These are phyloP conservation scores for Raffaelea albimanens DNA, from an alignment of 2,329 filamentous ascomycete species.

Conservation along the genomic window DNA sequence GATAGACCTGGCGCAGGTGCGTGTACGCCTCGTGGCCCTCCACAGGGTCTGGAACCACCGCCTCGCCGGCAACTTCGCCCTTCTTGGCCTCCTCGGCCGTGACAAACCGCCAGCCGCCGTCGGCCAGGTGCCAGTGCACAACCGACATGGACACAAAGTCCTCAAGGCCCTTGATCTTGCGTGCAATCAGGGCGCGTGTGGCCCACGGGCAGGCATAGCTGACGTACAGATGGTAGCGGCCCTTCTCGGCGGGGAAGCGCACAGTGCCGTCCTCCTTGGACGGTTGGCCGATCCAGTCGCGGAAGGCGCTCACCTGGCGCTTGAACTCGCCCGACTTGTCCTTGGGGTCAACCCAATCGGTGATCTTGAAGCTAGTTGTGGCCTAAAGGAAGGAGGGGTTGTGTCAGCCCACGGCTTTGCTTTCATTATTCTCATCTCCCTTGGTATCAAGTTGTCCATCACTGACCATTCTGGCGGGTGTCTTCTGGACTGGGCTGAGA, in stretches of 20 bases:
- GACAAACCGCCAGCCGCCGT: slow-evolving; percentile 73
- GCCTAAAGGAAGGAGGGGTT: slow-evolving; percentile 4
- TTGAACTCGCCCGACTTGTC: slow-evolving; percentile 90
- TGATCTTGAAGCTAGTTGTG: slow-evolving; percentile 40
- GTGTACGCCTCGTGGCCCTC: slow-evolving; percentile 60
- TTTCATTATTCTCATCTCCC: no score
- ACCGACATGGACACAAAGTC: slow-evolving; percentile 68
- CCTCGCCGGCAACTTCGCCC: slow-evolving; percentile 43
- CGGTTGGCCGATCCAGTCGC: slow-evolving; percentile 56
- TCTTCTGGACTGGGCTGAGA: not conserved
- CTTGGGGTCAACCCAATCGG: slow-evolving; percentile 70
- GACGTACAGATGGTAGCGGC: slow-evolving; percentile 88
- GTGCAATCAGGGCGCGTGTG: slow-evolving; percentile 75
- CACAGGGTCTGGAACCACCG: slow-evolving; percentile 58
- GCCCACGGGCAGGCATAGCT: slow-evolving; percentile 95
- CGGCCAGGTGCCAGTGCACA: slow-evolving; percentile 85
- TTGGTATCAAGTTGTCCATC: no score
- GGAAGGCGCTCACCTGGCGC: slow-evolving; percentile 73
- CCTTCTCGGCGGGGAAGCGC: slow-evolving; percentile 76
- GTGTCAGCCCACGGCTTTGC: no score
- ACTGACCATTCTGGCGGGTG: slow-evolving; percentile 5
- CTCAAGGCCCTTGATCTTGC: slow-evolving; percentile 86
- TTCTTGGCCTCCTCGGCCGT: slow-evolving; percentile 43
- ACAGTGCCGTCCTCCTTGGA: slow-evolving; percentile 54
- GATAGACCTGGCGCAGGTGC: slow-evolving; percentile 72